Conservation (phyloP, 257 asterid species). For the Petunia axillaris region DNA sequence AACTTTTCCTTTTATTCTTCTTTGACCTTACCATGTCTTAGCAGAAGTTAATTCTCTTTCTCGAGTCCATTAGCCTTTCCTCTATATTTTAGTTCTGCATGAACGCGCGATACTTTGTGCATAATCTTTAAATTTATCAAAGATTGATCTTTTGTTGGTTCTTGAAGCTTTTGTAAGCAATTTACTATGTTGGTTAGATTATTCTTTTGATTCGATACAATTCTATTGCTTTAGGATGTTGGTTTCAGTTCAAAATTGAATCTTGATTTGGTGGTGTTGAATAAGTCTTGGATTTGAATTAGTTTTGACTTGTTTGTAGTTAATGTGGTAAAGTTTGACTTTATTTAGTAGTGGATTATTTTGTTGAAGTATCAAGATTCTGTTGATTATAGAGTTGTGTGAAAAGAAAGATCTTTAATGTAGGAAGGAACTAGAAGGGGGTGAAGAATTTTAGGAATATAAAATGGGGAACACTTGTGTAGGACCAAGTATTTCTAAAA, state of each 20-base stretch:
- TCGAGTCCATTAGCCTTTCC: background rate
- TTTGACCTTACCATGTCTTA: slow-evolving; percentile 7
- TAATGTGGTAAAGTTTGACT: background rate
- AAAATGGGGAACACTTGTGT: slow-evolving; percentile 33
- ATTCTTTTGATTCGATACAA: background rate
- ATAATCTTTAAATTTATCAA: background rate
- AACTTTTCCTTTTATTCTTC: background rate
- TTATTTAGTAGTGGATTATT: slow-evolving; percentile 8
- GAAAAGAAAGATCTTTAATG: background rate
- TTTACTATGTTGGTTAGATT: slow-evolving; percentile 3
- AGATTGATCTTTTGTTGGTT: background rate
- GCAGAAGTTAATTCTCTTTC: background rate
- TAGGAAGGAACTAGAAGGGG: background rate
- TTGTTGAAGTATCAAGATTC: slow-evolving; percentile 13
- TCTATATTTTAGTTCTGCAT: background rate
- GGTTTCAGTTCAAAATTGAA: background rate
- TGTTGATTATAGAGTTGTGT: background rate
- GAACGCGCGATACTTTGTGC: too few species aligned
- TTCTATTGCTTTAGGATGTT: slow-evolving; percentile 1
- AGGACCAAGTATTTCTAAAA: slow-evolving; percentile 32
- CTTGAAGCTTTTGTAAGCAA: background rate
- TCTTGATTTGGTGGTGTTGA: background rate
- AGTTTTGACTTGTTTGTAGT: slow-evolving; percentile 17
- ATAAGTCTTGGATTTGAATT: background rate
- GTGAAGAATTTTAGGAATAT: background rate